Base-by-base conservation (phyloP, 306 rosid genomes). In the Cucurbita pepo region DNA sequence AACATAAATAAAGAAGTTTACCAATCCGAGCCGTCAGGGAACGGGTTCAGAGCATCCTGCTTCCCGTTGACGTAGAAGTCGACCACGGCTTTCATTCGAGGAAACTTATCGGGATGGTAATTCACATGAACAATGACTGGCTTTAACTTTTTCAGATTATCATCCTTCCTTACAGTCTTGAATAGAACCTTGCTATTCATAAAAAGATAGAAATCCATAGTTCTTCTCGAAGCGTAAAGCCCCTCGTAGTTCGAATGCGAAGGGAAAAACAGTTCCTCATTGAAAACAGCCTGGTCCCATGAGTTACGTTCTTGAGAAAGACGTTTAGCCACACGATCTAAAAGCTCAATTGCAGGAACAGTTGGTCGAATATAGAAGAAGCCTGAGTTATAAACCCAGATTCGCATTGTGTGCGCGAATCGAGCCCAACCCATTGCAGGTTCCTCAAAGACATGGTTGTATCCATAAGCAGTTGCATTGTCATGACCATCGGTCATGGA, bases 281-380 rank as follows among this genome's bases (percentile, higher is more conserved):
- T 94, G 88, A 90, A 94, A 79, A 90, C 97, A 3, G 96, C 97
- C 78, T 94, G 98, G 79, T 92, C 97, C 97, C 98, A 90, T n/a
- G 90, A 81, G 3, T 62, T 70, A 15, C 65, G 48, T 81, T 90
- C 90, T 66, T 53, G 73, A 1, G 97, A 86, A 52, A 94, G 96
- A 47, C 98, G 81, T 37, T 79, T 60, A 5, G 96, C 97, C 70
- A 94, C 96, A 2, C 98, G 94, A 80, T 94, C 98, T 83, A 88
- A 72, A 52, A 94, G 94, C 79, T 90, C 97, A 8, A 92, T 88
- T 5, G 98, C 82, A 71, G 98, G 93, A 81, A 88, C 78, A 52
- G 98, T 90, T 1, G 98, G 96, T 82, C 98, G 79, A 60, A 92
- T 88, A 55, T 81, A 92, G 88, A 92, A 92, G 86, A 92, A 92